A percentile compares a stretch with the other conserved stretches of the same genome.
phyloP scores from a whole-genome alignment of 768 basidiomycete species.

The Rhizopogon roseolus region DNA sequence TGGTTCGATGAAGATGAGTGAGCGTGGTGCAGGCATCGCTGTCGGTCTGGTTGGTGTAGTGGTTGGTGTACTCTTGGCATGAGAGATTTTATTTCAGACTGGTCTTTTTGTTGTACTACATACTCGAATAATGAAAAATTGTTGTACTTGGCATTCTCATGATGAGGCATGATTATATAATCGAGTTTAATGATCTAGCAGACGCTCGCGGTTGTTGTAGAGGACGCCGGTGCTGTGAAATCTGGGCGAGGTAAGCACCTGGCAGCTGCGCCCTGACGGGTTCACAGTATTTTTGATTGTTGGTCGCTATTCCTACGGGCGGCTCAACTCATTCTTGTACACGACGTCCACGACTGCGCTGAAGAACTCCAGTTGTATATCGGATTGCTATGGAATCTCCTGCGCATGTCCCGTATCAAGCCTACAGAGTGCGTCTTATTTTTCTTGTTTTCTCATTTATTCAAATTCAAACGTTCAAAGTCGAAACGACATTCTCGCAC shows the following conservation, averaged over 20 bases:
- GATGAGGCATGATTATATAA: neutral
- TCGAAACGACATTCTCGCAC: slow-evolving; percentile 45
- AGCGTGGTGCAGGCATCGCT: slow-evolving; percentile 21
- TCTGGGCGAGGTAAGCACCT: too few species aligned
- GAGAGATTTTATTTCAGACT: neutral
- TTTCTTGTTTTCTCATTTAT: neutral
- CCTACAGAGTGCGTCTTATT: slow-evolving; percentile 35
- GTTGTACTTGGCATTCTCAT: neutral
- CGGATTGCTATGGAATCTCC: slow-evolving; percentile 8
- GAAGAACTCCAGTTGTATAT: neutral
- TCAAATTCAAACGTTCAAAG: slow-evolving; percentile 19
- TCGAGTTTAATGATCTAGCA: neutral
- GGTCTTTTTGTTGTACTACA: neutral
- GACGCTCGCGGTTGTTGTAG: neutral
- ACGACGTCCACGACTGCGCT: neutral
- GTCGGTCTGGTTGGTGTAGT: slow-evolving; percentile 17
- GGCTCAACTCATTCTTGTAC: neutral
- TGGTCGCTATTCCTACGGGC: neutral
- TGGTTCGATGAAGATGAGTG: slow-evolving; percentile 7
- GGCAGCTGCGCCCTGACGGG: neutral
- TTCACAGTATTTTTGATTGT: neutral
- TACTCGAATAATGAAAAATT: too few species aligned
- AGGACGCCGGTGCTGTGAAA: neutral
- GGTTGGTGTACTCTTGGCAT: slow-evolving; percentile 17
- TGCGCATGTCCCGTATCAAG: slow-evolving; percentile 42